A percentile compares a stretch with the other conserved stretches of the same genome.
phyloP scores from a whole-genome alignment of 1,284 basidiomycete genomes.

The Leucoagaricus sp. region DNA sequence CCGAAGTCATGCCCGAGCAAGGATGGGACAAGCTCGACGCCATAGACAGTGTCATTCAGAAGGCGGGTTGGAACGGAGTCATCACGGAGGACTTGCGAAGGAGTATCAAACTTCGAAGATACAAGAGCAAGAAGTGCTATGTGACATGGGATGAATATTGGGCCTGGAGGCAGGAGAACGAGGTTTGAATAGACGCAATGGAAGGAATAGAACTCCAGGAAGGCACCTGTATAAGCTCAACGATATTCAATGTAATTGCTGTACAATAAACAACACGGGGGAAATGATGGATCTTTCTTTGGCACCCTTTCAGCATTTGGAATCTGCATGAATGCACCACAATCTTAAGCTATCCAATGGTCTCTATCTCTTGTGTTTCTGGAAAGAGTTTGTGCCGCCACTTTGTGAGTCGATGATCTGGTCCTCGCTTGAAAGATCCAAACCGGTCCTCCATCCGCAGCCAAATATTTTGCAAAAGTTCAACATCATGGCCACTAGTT shows the following conservation, averaged over 20 bases:
- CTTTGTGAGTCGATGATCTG: conserved; percentile 42
- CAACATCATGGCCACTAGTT: conserved; percentile 51
- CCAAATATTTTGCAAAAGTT: conserved; percentile 56
- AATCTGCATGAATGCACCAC: no score
- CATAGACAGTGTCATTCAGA: conserved; percentile 88
- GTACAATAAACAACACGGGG: conserved; percentile 8
- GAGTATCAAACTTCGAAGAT: conserved; percentile 79
- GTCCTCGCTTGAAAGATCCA: conserved; percentile 40
- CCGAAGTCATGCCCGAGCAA: conserved; percentile 90
- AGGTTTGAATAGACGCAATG: background rate
- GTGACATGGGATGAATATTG: conserved; percentile 80
- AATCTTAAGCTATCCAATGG: no score
- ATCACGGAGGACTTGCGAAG: conserved; percentile 85
- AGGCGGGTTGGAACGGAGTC: conserved; percentile 85
- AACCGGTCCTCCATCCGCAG: conserved; percentile 54
- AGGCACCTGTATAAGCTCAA: background rate
- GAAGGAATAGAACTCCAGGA: background rate
- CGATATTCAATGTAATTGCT: conserved; percentile 8
- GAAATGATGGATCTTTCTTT: background rate
- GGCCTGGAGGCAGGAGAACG: conserved; percentile 61
- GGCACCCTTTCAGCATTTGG: background rate
- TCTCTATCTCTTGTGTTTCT: no score
- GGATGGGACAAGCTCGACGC: conserved; percentile 92
- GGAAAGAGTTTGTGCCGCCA: conserved; percentile 43
- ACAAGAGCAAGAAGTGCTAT: conserved; percentile 79